phyloP scores from a whole-genome alignment of 352 stramenopile species.

The Pythium angustatum region DNA sequence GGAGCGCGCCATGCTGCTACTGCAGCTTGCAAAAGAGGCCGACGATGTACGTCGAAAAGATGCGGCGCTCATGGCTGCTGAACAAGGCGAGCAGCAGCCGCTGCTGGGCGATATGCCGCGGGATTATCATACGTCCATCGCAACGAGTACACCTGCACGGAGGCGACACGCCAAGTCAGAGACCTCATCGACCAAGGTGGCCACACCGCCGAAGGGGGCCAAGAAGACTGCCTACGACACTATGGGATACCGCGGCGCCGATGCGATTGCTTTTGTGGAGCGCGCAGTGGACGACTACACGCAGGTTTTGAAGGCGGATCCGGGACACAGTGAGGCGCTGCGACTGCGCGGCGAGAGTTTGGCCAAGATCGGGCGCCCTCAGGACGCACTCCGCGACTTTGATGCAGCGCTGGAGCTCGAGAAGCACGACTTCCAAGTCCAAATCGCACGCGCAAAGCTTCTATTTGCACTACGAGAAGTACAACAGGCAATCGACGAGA shows the following conservation, averaged over 20 bases:
- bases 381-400: slow-evolving; percentile 64
- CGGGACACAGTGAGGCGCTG: slow-evolving; percentile 44
- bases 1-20: slow-evolving; percentile 55
- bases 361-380: slow-evolving; percentile 45
- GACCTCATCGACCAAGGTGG: background rate
- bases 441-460: slow-evolving; percentile 57
- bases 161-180: background rate
- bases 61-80: slow-evolving; percentile 41
- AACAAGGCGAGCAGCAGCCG: slow-evolving; percentile 42
- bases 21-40: slow-evolving; percentile 53
- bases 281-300: slow-evolving; percentile 68
- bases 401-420: slow-evolving; percentile 44
- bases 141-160: background rate
- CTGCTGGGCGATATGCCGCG: slow-evolving; percentile 16
- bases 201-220: slow-evolving; percentile 11
- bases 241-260: slow-evolving; percentile 35
- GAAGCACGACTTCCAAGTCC: slow-evolving; percentile 56
- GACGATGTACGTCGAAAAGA: slow-evolving; percentile 50
- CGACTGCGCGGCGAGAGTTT: slow-evolving; percentile 49
- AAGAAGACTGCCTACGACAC: slow-evolving; percentile 9
- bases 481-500: slow-evolving; percentile 46
- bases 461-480: slow-evolving; percentile 47
- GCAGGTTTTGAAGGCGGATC: slow-evolving; percentile 46
- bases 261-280: slow-evolving; percentile 41
- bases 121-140: slow-evolving; percentile 21